Evolutionary conservation across 2,329 filamentous ascomycete genomes (phyloP), one percentile per base, ranked within the genome.

Genomic region (Drechslerella dactyloides): DNA sequence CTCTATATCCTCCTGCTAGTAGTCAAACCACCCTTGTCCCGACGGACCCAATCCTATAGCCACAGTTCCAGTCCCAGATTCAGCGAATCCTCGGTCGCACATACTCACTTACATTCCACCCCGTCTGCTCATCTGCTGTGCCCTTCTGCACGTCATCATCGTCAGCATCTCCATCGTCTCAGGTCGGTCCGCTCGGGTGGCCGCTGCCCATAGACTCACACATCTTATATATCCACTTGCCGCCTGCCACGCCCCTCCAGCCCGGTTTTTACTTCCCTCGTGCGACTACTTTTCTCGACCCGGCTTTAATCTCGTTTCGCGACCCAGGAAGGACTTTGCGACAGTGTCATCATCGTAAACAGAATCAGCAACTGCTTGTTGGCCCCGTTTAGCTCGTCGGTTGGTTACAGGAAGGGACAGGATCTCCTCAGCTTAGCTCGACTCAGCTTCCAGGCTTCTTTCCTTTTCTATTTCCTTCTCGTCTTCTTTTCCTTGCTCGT

Each of bases 71-170:
- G 15, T n/a, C 40, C 40, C 15, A 44, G 13, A 44, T 48, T 17
- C 44, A 19, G 19, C 44, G 15, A 19, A 19, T 48, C 19, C 44
- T 48, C 44, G 44, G 44, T 48, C 44, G 44, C 44, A 42, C 37
- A 33, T 33, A 33, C 27, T 4, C 8, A 33, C 8, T 33, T 8
- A 8, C 27, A 8, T 3, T 4, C 27, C 4, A 8, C 8, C 8
- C 27, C 27, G 13, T 42, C 37, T 15, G 13, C 13, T 15, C 37
- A 15, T 17, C 13, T 33, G 27, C 27, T 33, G 27, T 33, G 27
- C 27, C 37, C 37, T 42, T 17, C 37, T 59, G 59, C 53, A 70
- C 66, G 66, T 70, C 66, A 70, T 70, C 59, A 55, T 42, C 27
- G 21, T 48, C 44, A 23, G 19, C 15, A 10, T 48, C 27, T 4